Evolutionary conservation across 2,329 filamentous ascomycete genomes (phyloP), one percentile per base, ranked within the genome.

Genomic region (Colletotrichum sp.): DNA sequence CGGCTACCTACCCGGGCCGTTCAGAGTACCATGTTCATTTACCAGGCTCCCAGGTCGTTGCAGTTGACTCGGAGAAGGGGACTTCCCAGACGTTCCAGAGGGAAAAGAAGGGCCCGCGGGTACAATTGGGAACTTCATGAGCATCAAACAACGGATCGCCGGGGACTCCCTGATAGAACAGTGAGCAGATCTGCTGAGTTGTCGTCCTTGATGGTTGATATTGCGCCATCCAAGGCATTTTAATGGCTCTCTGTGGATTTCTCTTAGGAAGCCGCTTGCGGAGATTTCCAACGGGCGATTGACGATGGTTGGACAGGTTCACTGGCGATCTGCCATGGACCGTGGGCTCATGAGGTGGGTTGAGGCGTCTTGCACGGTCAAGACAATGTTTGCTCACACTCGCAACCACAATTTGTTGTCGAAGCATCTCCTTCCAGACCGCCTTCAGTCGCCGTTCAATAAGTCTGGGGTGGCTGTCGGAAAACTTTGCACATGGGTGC

Each of bases 1-100:
- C 75, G 69, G 75, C 71, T 72, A 60, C 72, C 72, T 77, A 64
- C 63, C 76, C 76, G 76, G 74, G 69, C 76, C 76, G 76, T 57
- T 59, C 61, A 74, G 48, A 67, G 74, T 74, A 60, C 72, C 71
- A 34, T 71, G 60, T n/a, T 61, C 52, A 36, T 30, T 70, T 66
- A 39, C 73, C 55, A 67, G 70, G 76, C 57, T 30, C 75, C 75
- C 73, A 71, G 67, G 71, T 71, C 74, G n/a, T 74, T 16, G 48
- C n/a, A 55, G 57, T 48, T 18, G 55, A 77, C 24, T 59, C 52
- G 67, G 63, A 77, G 67, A 39, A 72, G 72, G 75, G 75, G 30
- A 39, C 71, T 64, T 72, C 67, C 72, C 32, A 59, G 30, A 32
- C 66, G 55, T 72, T 65, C 65, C 24, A 52, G 66, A 71, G 60